Evolutionary conservation across 352 stramenopile genomes (phyloP).

Genomic region (Hyaloperonospora brassicae): DNA sequence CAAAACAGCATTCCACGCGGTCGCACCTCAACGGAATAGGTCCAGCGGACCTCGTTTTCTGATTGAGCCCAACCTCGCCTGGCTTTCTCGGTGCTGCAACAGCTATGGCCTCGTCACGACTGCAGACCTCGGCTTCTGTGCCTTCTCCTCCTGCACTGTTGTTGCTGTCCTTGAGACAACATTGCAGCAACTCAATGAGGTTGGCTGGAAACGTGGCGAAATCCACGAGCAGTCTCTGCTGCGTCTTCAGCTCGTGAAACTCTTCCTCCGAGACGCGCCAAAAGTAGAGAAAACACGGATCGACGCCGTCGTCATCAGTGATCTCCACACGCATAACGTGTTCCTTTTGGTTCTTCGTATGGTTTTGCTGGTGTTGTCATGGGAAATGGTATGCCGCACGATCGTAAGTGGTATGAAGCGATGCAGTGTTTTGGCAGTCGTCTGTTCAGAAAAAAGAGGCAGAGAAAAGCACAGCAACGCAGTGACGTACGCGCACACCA

Average conservation of each 20-base stretch:
- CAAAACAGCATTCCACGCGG: no score
- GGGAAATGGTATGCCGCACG: no score
- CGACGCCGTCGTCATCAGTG: conserved; percentile 86
- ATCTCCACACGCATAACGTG: conserved; percentile 89
- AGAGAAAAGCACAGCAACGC: background rate
- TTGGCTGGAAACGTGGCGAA: conserved; percentile 88
- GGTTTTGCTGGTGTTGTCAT: conserved; percentile 49
- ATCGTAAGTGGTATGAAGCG: no score
- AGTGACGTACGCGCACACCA: conserved; percentile 54
- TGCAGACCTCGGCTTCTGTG: conserved; percentile 3
- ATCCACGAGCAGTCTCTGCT: conserved; percentile 90
- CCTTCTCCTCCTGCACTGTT: conserved; percentile 20
- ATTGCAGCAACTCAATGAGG: conserved; percentile 89
- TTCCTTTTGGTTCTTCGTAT: conserved; percentile 74
- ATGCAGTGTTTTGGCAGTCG: background rate
- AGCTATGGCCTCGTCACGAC: conserved; percentile 6
- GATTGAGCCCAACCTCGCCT: conserved; percentile 12
- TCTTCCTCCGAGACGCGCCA: conserved; percentile 92
- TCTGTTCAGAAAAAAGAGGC: background rate
- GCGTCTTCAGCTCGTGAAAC: conserved; percentile 91
- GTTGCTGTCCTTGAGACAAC: conserved; percentile 75
- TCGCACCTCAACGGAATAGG: conserved; percentile 52
- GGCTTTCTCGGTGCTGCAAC: background rate
- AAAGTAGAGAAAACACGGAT: conserved; percentile 89
- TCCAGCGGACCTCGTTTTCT: conserved; percentile 50